Base-by-base conservation (phyloP, 192 early-diverging fungal species). In the Podila minutissima region DNA sequence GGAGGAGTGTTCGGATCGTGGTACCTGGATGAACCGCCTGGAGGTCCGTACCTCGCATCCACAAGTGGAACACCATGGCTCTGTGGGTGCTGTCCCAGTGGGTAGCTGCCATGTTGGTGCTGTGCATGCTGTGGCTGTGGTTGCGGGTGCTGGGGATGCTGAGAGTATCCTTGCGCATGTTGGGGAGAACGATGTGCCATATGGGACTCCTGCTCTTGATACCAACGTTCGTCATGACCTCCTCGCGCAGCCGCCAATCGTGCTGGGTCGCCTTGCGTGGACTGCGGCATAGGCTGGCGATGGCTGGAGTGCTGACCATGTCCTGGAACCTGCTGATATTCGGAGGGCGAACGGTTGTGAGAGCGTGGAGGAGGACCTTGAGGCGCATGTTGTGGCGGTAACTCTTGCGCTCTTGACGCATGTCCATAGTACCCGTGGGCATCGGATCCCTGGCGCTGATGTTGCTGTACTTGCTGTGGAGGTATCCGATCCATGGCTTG, bases 401-500 rank as follows among this genome's bases (percentile, higher is more conserved):
- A 57, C 26, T 75, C 74, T 53, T 69, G 74, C 2, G 74, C 65
- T 5, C 67, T 60, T 11, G 74, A 75, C 1, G 50, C n/a, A 55
- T 75, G 74, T 7, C 74, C 62, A 49, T 69, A 75, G 10, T 28
- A 28, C 1, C n/a, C 53, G 11, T 24, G 20, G 8, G 74, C 20
- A 26, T 59, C 51, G 2, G 68, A 12, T 29, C 64, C 74, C 17
- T 75, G 74, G 37, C 49, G 55, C 26, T 65, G 71, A 3, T 75
- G 71, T 58, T 64, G 71, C 9, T 20, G 70, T 19, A 22, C 61
- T 8, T 68, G 67, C 20, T 57, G 63, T n/a, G 55, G 62, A 22
- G 53, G 20, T 24, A 55, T 55, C 53, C n/a, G 53, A 6, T 55
- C 53, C 53, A 55, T n/a, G 22, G 6, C 35, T 37, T 37, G 24